Conservation (phyloP, 2,329 filamentous ascomycete genomes). For the Cytospora mali region DNA sequence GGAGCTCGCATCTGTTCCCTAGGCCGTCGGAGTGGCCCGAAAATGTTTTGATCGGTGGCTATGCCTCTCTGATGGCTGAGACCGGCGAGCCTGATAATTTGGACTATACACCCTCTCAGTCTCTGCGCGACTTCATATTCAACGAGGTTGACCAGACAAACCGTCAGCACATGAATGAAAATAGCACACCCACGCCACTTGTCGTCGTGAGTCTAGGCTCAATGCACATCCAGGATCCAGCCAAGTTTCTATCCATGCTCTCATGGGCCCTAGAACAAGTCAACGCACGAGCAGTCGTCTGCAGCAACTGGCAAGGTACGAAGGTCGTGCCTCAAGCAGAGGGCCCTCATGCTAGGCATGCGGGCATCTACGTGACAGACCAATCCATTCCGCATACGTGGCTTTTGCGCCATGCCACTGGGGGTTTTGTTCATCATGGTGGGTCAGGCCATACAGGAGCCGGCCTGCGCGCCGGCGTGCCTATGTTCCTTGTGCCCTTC, state of each 20-base stretch:
- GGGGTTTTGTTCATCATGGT: conserved; percentile 5
- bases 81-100: not conserved
- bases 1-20: conserved; percentile 1
- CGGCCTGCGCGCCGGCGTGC: conserved; percentile 2
- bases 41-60: not conserved
- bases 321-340: not conserved
- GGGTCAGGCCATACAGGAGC: conserved; percentile 1
- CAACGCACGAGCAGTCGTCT: conserved; percentile 3
- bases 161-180: not conserved
- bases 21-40: conserved; percentile 1
- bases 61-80: not conserved
- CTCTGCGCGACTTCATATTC: not conserved
- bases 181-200: not conserved
- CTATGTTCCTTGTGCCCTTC: conserved; percentile 1
- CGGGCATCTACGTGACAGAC: not conserved
- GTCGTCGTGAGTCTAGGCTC: conserved; percentile 1
- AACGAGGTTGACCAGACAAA: not conserved
- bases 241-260: not conserved
- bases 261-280: not conserved
- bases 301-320: not conserved
- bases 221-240: not conserved
- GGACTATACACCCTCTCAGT: not conserved
- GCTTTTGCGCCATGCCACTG: conserved; percentile 5
- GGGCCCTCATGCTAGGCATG: not conserved
- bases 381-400: not conserved